A percentile compares a stretch with the other conserved stretches of the same genome.
These are phyloP conservation scores for Scheffersomyces ergatensis DNA, from an alignment of 805 yeast species.

Conservation along the genomic window DNA sequence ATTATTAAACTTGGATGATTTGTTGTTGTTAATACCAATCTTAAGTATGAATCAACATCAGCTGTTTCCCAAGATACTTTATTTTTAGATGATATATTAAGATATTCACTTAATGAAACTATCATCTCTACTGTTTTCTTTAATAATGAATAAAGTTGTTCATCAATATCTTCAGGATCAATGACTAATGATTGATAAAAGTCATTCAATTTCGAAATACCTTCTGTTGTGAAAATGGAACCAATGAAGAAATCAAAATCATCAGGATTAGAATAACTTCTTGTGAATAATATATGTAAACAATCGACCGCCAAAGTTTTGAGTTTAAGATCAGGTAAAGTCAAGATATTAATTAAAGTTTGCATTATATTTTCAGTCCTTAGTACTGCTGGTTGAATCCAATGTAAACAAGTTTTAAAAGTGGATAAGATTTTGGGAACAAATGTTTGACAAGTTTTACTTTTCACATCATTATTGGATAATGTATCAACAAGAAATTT, in stretches of 20 bases:
- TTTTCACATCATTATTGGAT: constrained; percentile 23
- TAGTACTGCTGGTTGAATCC: constrained; percentile 82
- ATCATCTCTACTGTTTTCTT: constrained; percentile 94
- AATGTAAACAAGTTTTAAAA: constrained; percentile 83
- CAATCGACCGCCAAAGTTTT: constrained; percentile 88
- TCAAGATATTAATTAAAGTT: constrained; percentile 58
- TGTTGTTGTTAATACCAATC: constrained; percentile 76
- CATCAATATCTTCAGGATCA: constrained; percentile 73
- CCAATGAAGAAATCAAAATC: constrained; percentile 82
- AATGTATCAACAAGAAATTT: constrained; percentile 32
- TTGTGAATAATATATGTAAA: constrained; percentile 81
- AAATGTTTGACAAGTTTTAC: constrained; percentile 35
- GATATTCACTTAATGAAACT: constrained; percentile 78
- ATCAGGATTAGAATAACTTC: constrained; percentile 60
- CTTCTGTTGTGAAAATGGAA: constrained; percentile 68
- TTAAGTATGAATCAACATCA: constrained; percentile 67
- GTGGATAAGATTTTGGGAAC: constrained; percentile 73
- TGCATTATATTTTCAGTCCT: constrained; percentile 63
- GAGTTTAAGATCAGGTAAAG: constrained; percentile 60
- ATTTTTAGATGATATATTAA: constrained; percentile 48
- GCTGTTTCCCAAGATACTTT: constrained; percentile 50
- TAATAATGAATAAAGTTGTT: constrained; percentile 71
- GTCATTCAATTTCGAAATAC: constrained; percentile 63
- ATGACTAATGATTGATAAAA: constrained; percentile 63
- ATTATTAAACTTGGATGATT: constrained; percentile 83